Base-by-base conservation (phyloP, 257 asterid genomes). In the Hygrophila difformis region DNA sequence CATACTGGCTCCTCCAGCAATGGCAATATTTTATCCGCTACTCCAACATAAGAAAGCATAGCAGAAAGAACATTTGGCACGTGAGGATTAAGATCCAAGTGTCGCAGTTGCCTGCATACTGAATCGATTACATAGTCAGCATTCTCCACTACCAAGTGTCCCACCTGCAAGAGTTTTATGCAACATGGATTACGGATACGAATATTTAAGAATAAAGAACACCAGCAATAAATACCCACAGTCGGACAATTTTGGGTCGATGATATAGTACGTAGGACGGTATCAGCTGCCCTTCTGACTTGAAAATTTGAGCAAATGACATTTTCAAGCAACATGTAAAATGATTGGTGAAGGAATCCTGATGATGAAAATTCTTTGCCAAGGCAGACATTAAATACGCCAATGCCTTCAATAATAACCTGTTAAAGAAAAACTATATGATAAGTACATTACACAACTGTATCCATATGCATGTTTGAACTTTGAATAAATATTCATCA, bases 1-100 rank as follows among this genome's bases (percentile, higher is more conserved):
- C 74, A 50, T 76, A 89, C 98, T 71, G 96, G 93, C 65, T 91
- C 99, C 72, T 91, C 99, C 79, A 91, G 69, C 52, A 91, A 66
- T 18, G 98, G 99, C 64, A 91, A 66, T 64, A 91, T 76, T 56
- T 75, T 76, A 70, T 91, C 82, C 38, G 93, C 96, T 49, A 82
- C 69, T 53, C 94, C 96, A 57, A 86, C 62, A 39, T 70, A 83
- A 13, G 99, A 91, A 67, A 91, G 94, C 81, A 91, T 73, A 20
- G 94, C 87, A 21, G 96, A 77, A 55, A 91, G 96, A 57, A 91
- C 92, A 72, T 72, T 76, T 44, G 99, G 94, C 45, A 80, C 87
- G 31, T 82, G 92, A 57, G 94, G 99, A 50, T 80, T 82, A 62
- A 81, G 91, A 66, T 91, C 95, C 61, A 91, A 72, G 68, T 81